Evolutionary conservation across 2,329 filamentous ascomycete genomes (phyloP).

Genomic region (Apiospora aurea): DNA sequence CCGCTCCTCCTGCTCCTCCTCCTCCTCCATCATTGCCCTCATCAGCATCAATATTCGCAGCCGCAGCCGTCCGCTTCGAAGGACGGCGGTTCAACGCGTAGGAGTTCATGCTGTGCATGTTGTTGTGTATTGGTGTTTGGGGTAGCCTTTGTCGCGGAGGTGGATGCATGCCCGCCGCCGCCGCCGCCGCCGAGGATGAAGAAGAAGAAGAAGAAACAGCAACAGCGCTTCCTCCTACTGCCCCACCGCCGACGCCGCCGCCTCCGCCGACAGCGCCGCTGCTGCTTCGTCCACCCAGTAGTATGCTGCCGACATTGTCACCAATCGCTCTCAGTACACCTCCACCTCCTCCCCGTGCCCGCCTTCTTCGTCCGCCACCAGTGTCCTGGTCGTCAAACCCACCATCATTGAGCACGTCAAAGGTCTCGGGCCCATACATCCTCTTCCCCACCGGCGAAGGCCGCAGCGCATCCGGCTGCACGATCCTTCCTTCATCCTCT

Average conservation of each 20-base stretch:
- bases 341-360: background rate
- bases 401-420: background rate
- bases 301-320: background rate
- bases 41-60: background rate
- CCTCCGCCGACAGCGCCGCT: background rate
- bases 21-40: background rate
- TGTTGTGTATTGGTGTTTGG: background rate
- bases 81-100: background rate
- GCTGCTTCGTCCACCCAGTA: background rate
- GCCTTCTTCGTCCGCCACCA: background rate
- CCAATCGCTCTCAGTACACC: background rate
- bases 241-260: background rate
- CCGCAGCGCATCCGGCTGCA: conserved; percentile 3
- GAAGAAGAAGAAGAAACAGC: background rate
- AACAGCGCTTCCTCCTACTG: background rate
- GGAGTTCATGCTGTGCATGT: background rate
- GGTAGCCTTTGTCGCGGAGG: background rate
- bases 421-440: background rate
- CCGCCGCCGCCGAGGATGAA: no score
- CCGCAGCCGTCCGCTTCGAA: background rate
- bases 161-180: background rate
- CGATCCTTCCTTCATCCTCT: background rate
- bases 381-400: background rate
- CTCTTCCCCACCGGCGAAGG: background rate
- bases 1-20: background rate